phyloP scores from a whole-genome alignment of 1,284 basidiomycete genomes.

The Peniophora sp. region DNA sequence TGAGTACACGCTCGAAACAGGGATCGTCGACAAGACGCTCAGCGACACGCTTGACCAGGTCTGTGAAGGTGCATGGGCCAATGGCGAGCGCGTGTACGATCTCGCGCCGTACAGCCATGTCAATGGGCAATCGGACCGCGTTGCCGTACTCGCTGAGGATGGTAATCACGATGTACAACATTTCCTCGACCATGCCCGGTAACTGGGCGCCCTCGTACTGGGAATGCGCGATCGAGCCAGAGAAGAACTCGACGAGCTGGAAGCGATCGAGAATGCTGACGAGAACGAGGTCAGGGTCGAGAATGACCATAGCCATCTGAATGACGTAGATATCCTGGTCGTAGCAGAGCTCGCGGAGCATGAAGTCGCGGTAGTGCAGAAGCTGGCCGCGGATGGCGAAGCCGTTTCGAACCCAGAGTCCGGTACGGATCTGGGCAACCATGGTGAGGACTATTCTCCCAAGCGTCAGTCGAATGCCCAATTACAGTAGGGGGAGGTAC shows the following conservation, averaged over 20 bases:
- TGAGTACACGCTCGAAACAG: constrained; percentile 77
- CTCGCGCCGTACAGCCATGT: constrained; percentile 70
- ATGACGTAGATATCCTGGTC: constrained; percentile 95
- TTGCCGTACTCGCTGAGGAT: constrained; percentile 80
- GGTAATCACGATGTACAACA: constrained; percentile 83
- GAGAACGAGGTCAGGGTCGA: constrained; percentile 78
- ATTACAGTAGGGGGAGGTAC: constrained; percentile 16
- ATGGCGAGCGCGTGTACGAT: constrained; percentile 90
- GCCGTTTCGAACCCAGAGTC: constrained; percentile 97
- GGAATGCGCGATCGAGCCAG: constrained; percentile 47
- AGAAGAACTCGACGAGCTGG: constrained; percentile 75
- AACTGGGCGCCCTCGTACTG: constrained; percentile 68
- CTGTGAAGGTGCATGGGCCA: constrained; percentile 85
- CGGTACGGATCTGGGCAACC: constrained; percentile 92
- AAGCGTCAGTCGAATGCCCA: background rate
- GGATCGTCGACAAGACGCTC: constrained; percentile 86
- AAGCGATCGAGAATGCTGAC: constrained; percentile 89
- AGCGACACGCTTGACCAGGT: constrained; percentile 86
- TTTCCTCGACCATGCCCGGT: constrained; percentile 87
- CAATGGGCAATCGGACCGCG: constrained; percentile 65
- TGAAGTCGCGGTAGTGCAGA: constrained; percentile 95
- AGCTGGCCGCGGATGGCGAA: constrained; percentile 92
- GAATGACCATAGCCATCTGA: constrained; percentile 74
- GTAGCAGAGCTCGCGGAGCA: constrained; percentile 92
- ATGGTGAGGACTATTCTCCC: constrained; percentile 67